Conservation (phyloP, 345 rosid species). For the Euphorbia pulcherrima region DNA sequence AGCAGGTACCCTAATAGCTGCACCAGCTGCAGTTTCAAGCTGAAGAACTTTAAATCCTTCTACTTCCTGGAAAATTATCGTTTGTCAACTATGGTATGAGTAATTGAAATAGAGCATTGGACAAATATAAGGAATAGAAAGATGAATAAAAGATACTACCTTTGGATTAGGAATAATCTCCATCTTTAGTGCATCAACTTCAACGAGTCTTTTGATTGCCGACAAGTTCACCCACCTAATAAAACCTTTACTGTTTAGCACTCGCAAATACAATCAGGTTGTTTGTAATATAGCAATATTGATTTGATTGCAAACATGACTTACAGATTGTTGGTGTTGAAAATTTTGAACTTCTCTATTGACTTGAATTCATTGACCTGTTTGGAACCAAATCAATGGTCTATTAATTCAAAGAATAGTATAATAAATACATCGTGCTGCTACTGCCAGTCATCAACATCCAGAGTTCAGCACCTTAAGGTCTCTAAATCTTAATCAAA, state of each 20-base stretch:
- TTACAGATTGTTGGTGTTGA: slow-evolving; percentile 96
- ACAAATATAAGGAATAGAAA: neutral
- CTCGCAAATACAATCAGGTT: slow-evolving; percentile 11
- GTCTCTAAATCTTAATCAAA: slow-evolving; percentile 8
- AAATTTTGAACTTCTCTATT: slow-evolving; percentile 97
- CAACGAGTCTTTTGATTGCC: slow-evolving; percentile 88
- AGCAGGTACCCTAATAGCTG: slow-evolving; percentile 70
- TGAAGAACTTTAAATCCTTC: slow-evolving; percentile 96
- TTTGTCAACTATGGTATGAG: neutral
- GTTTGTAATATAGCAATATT: slow-evolving; percentile 6
- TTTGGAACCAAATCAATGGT: slow-evolving; percentile 19
- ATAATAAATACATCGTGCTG: neutral
- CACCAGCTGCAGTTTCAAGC: slow-evolving; percentile 97
- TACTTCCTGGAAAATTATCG: slow-evolving; percentile 60
- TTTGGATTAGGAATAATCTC: slow-evolving; percentile 97
- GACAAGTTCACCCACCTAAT: slow-evolving; percentile 91
- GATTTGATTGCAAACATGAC: slow-evolving; percentile 25
- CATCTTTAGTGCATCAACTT: slow-evolving; percentile 91
- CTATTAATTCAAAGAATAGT: neutral
- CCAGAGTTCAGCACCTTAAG: neutral
- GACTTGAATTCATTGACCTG: slow-evolving; percentile 98
- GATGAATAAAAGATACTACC: slow-evolving; percentile 27
- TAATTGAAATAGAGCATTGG: no score
- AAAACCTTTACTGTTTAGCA: slow-evolving; percentile 23
- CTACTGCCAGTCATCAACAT: no score